Base-by-base conservation (phyloP, 768 basidiomycete genomes). In the Guyanaporus albipodus region DNA sequence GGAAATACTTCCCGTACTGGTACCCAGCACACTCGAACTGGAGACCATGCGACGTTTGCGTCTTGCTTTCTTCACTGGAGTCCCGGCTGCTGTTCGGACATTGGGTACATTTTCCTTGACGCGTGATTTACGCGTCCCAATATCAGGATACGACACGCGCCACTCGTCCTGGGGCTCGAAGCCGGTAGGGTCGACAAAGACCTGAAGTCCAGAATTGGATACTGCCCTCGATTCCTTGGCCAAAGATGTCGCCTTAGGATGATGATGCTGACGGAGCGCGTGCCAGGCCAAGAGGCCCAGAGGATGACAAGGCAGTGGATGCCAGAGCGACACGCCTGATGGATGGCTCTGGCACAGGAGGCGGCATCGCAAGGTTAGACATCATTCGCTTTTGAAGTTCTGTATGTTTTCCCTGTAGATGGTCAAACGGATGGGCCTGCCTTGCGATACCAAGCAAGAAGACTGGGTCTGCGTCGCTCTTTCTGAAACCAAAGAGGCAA, bases 381-480 rank as follows among this genome's bases (percentile, higher is more conserved):
- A 90, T 86, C 87, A 90, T 93, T 42, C 90, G 86, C 71, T 78
- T 93, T 63, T 93, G 90, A 68, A 97, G 97, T 34, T 94, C 91
- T 42, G 78, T 68, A 60, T 94, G 83, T 54, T 85, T 78, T 42
- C 70, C 74, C 63, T 87, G 79, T 4, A 99, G 75, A 39, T 83
- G 85, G 31, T 91, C 91, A 15, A 91, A 69, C 0, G 94, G 93
- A 9, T 75, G 65, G 0, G 91, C 94, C 46, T 80, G 80, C 37
- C 96, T 74, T 24, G 87, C 85, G 39, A 97, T 87, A 1, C 93
- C 96, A 4, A 99, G 74, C n/a, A 76, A 68, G 64, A 93, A 96
- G 6, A 84, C 79, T 31, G 84, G 82, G 58, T 98, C 94, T n/a
- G 95, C 93, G 49, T 92, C 87, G 48, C 78, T 79, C 45, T 85